A percentile compares a stretch with the other conserved stretches of the same genome.
These are phyloP conservation scores for Colletotrichum ledebouriae DNA, from an alignment of 2,329 filamentous ascomycete species.

Conservation along the genomic window DNA sequence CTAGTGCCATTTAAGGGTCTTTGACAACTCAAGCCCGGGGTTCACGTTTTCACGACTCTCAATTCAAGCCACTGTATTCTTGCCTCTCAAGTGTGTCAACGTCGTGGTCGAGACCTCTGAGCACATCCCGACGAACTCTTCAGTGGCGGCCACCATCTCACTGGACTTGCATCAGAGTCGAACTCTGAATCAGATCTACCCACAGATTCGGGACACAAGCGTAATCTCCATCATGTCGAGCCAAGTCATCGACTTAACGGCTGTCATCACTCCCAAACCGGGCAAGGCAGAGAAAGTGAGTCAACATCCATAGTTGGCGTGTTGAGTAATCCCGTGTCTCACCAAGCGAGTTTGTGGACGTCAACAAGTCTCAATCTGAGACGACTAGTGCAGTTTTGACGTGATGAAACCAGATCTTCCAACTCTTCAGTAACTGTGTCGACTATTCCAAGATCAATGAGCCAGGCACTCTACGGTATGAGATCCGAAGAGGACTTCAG, in stretches of 20 bases:
- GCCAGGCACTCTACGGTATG: slow-evolving; percentile 46
- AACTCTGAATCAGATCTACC: slow-evolving; percentile 11
- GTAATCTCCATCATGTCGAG: slow-evolving; percentile 32
- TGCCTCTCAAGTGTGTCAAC: slow-evolving; percentile 1
- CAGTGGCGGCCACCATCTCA: slow-evolving; percentile 28
- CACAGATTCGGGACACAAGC: slow-evolving; percentile 2
- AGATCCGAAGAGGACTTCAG: slow-evolving; percentile 46
- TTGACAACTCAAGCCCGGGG: slow-evolving; percentile 20
- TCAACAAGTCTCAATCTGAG: slow-evolving; percentile 18
- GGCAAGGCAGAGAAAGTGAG: slow-evolving; percentile 46
- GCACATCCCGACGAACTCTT: slow-evolving; percentile 7
- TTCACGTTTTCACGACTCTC: slow-evolving; percentile 10
- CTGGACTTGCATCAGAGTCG: slow-evolving; percentile 10
- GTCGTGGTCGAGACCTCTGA: slow-evolving; percentile 17
- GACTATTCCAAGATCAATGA: slow-evolving; percentile 46
- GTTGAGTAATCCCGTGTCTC: slow-evolving; percentile 5
- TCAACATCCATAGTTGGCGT: neutral
- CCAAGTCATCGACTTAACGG: slow-evolving; percentile 45
- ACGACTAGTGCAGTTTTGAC: slow-evolving; percentile 8
- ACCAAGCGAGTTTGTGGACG: neutral
- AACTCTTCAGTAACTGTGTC: slow-evolving; percentile 45
- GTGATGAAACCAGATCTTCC: slow-evolving; percentile 44
- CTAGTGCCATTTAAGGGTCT: slow-evolving; percentile 24
- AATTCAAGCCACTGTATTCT: slow-evolving; percentile 6
- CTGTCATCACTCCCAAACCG: slow-evolving; percentile 47